Conservation (phyloP, 495 filamentous ascomycete species). For the Neohortaea acidophila region DNA sequence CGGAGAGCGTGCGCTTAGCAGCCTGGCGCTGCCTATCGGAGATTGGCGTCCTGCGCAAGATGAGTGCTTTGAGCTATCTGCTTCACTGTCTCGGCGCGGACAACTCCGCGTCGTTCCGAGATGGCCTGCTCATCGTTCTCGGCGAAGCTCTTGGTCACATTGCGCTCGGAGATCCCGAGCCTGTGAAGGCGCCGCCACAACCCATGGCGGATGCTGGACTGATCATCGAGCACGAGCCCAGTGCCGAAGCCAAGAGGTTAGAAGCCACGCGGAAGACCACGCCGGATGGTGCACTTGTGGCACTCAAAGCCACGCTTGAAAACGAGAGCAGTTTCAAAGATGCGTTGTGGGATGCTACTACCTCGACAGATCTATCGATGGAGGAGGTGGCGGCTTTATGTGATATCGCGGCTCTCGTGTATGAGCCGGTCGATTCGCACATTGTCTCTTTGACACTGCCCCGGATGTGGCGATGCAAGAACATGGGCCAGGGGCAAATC, state of each 20-base stretch:
- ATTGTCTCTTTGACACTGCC: conserved; percentile 52
- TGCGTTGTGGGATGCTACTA: conserved; percentile 67
- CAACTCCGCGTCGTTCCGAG: conserved; percentile 64
- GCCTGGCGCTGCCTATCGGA: conserved; percentile 72
- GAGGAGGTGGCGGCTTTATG: conserved; percentile 62
- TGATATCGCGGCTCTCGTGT: conserved; percentile 62
- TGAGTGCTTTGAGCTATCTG: conserved; percentile 51
- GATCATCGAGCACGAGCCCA: conserved; percentile 63
- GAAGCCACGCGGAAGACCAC: conserved; percentile 38
- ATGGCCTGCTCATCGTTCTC: conserved; percentile 50
- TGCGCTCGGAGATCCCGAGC: conserved; percentile 51
- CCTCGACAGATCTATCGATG: conserved; percentile 47
- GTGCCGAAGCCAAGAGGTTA: conserved; percentile 46
- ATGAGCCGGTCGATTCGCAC: conserved; percentile 47
- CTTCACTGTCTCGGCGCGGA: conserved; percentile 59
- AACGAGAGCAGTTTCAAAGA: conserved; percentile 46
- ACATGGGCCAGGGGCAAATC: conserved; percentile 41
- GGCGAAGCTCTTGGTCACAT: conserved; percentile 59
- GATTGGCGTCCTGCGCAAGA: conserved; percentile 51
- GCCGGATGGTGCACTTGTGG: conserved; percentile 59
- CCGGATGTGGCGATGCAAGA: conserved; percentile 50
- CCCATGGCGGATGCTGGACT: conserved; percentile 39
- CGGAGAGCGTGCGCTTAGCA: conserved; percentile 63
- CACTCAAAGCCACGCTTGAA: conserved; percentile 56
- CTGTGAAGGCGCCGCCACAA: conserved; percentile 16